Base-by-base conservation (phyloP, 2,329 filamentous ascomycete genomes). In the Harringtonia lauricola region DNA sequence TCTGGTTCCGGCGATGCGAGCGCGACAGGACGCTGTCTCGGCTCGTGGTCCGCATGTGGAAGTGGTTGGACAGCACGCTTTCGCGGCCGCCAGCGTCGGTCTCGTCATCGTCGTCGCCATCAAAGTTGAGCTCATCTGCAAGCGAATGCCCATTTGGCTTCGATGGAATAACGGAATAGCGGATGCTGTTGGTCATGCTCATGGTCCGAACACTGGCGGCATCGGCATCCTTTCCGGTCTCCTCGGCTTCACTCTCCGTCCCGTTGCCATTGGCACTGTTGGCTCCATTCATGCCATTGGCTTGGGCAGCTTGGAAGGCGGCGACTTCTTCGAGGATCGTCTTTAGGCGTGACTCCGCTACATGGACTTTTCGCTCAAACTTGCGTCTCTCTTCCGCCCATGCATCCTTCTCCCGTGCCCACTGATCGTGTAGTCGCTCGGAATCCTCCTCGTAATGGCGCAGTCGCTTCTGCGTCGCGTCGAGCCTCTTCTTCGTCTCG, bases 111-210 rank as follows among this genome's bases (percentile, higher is more conserved):
- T 89, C 86, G 44, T 90, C 85, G 48, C 85, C 83, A 45, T 89
- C 86, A 49, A 95, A 84, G 49, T 86, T 81, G 43, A 98, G 72
- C 64, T 98, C 92, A 54, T 96, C 89, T 1, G 92, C 92, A 34
- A 98, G 70, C 49, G 83, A 94, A 47, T 87, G 63, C 2, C 83
- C 84, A 53, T 78, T 79, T 4, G 66, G 56, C 56, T 81, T 82
- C 31, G 18, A 28, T 10, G 47, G 29, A 5, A 47, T 21, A 18
- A 66, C 63, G 2, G 88, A 94, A 57, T 82, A 86, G 26, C 86
- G 79, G 49, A 86, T 73, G 58, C 81, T 70, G 71, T 81, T 72
- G 60, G 83, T 70, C 67, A 83, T 72, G 58, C 84, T 86, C 68
- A 81, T 82, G 0, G 83, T 86, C 36, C 75, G 72, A 19, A 89